Conservation (phyloP, 2,329 filamentous ascomycete genomes). For the Verticillium albo-atrum region DNA sequence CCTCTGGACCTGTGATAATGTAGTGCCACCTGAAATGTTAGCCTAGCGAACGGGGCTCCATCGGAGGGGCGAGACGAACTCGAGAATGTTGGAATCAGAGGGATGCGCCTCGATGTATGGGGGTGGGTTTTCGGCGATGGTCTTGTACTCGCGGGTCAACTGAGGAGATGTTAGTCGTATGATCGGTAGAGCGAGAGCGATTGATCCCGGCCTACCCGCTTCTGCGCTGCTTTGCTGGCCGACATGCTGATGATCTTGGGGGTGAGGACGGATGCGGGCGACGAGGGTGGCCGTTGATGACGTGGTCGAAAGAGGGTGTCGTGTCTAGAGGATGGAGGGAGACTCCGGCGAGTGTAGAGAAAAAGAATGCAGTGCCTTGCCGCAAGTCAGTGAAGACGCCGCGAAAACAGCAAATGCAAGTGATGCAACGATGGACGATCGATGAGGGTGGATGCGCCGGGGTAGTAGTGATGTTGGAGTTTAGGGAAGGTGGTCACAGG, state of each 20-base stretch:
- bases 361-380: slow-evolving; percentile 4
- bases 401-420: not conserved
- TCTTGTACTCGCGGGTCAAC: slow-evolving; percentile 60
- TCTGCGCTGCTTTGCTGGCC: slow-evolving; percentile 65
- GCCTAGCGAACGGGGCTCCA: not conserved
- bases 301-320: slow-evolving; percentile 12
- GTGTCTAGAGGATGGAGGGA: slow-evolving; percentile 13
- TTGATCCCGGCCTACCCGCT: slow-evolving; percentile 49
- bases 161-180: slow-evolving; percentile 23
- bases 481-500: slow-evolving; percentile 2
- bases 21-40: slow-evolving; percentile 71
- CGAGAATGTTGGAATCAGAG: slow-evolving; percentile 85
- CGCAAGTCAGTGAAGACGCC: not conserved
- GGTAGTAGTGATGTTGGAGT: not conserved
- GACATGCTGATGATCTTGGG: slow-evolving; percentile 43
- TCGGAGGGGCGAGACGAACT: slow-evolving; percentile 46
- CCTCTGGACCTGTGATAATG: slow-evolving; percentile 88
- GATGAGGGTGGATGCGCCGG: not conserved
- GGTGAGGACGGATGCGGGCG: not conserved
- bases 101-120: slow-evolving; percentile 87
- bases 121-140: slow-evolving; percentile 68
- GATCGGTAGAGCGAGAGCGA: not conserved
- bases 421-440: not conserved
- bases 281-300: slow-evolving; percentile 4
- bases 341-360: slow-evolving; percentile 1